These are phyloP conservation scores for Fusarium tupiense DNA, from an alignment of 2,329 filamentous ascomycete genomes.

Conservation along the genomic window DNA sequence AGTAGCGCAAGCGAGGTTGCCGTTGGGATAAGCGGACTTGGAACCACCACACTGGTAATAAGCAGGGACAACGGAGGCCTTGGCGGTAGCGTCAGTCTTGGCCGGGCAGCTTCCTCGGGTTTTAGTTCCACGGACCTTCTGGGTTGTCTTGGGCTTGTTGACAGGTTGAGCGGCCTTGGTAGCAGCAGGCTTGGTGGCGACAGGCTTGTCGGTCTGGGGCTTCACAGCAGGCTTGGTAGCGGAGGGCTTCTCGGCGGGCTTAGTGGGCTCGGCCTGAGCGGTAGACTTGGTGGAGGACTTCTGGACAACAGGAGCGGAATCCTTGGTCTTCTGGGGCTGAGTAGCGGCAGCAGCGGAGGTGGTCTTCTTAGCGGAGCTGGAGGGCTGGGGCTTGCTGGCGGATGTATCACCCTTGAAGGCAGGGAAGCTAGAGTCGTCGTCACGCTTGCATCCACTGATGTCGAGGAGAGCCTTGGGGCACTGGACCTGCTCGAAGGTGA, in stretches of 20 bases:
- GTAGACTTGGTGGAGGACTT: slow-evolving; percentile 19
- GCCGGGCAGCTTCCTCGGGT: slow-evolving; percentile 23
- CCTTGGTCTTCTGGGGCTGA: slow-evolving; percentile 19
- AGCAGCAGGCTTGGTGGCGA: slow-evolving; percentile 6
- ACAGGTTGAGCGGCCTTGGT: slow-evolving; percentile 2
- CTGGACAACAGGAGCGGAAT: slow-evolving; percentile 15
- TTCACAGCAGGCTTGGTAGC: background rate
- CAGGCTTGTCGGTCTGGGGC: background rate
- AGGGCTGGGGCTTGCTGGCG: slow-evolving; percentile 13
- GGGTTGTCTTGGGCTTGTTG: slow-evolving; percentile 8
- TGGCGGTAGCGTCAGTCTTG: slow-evolving; percentile 19
- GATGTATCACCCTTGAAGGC: slow-evolving; percentile 29
- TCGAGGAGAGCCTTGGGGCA: slow-evolving; percentile 61
- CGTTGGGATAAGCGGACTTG: slow-evolving; percentile 35
- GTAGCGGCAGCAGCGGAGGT: background rate
- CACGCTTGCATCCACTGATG: slow-evolving; percentile 50
- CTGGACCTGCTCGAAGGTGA: slow-evolving; percentile 65
- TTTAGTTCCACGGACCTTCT: slow-evolving; percentile 28
- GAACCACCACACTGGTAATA: slow-evolving; percentile 39
- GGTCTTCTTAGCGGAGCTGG: background rate
- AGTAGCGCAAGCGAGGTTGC: slow-evolving; percentile 31
- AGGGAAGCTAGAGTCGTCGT: slow-evolving; percentile 46
- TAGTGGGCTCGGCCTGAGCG: slow-evolving; percentile 5
- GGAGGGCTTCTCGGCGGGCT: slow-evolving; percentile 7
- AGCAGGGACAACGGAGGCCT: slow-evolving; percentile 24